phyloP scores from a whole-genome alignment of 2,329 filamentous ascomycete genomes.

The Lachnellula occidentalis region DNA sequence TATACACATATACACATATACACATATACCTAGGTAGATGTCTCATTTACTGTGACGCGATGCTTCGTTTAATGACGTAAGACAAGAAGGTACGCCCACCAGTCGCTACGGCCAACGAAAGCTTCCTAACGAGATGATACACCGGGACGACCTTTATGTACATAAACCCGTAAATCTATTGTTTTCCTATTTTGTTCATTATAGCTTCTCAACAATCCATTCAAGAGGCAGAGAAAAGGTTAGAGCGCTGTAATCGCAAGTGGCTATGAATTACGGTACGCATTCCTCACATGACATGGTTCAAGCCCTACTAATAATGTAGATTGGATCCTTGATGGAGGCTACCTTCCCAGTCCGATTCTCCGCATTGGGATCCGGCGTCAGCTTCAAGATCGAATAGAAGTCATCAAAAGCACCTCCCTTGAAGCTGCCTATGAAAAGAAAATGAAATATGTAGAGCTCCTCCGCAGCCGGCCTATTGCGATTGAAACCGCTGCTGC shows the following conservation, averaged over 20 bases:
- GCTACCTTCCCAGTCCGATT: conserved; percentile 57
- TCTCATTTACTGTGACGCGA: background rate
- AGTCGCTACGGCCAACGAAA: conserved; percentile 17
- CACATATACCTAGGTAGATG: background rate
- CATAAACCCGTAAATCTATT: no score
- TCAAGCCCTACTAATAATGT: background rate
- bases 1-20: no score
- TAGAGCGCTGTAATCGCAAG: background rate
- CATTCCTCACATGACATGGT: background rate
- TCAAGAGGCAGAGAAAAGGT: background rate
- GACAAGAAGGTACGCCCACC: no score
- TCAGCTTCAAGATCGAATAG: conserved; percentile 57
- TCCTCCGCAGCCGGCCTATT: conserved; percentile 55
- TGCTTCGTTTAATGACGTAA: no score
- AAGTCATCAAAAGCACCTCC: conserved; percentile 47
- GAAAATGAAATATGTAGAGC: conserved; percentile 59
- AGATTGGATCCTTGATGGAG: conserved; percentile 58
- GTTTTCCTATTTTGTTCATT: background rate
- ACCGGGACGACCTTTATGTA: conserved; percentile 6
- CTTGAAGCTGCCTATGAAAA: conserved; percentile 47
- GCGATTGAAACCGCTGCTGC: conserved; percentile 62
- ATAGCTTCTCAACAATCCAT: background rate
- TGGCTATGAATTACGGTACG: conserved; percentile 27
- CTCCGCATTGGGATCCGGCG: conserved; percentile 61
- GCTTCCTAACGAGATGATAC: conserved; percentile 17